Base-by-base conservation (phyloP, 2,329 filamentous ascomycete genomes). In the Simplicillium sp. region DNA sequence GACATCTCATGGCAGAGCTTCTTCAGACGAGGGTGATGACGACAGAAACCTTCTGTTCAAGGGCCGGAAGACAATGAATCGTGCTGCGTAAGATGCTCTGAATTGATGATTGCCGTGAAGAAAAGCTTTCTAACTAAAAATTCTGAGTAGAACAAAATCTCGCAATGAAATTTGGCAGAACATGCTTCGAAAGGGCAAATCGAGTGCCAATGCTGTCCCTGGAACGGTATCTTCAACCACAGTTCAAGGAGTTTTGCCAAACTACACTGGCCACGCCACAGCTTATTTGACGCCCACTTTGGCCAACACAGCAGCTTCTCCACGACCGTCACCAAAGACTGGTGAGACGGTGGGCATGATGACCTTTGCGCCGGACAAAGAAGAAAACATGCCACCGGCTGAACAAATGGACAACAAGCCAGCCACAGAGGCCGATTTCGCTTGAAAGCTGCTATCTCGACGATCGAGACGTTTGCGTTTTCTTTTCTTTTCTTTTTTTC, bases 211-310 rank as follows among this genome's bases (percentile, higher is more conserved):
- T 35, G 66, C 56, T 7, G 58, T 68, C 35, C 67, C 68, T 11
- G 61, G 71, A 38, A 60, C 71, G 9, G 57, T 77, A 37, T 73
- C 71, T 3, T 69, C 73, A 3, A 70, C 67, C 35, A 76, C 71
- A 11, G 73, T 68, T 7, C 71, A 68, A 20, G 73, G 71, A n/a
- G 65, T 70, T 34, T 55, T 77, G 36, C 73, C 72, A 13, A 69
- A 73, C 28, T 75, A 72, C 42, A 54, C 62, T 9, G 71, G 72
- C 14, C 60, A 75, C 49, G 72, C 72, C 16, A 68, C 71, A 9
- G 70, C 71, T 16, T 73, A 68, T 36, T 58, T 73, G 15, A 58
- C 62, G 9, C 69, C 70, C 13, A 53, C 65, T 16, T 63, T 68
- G 37, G 63, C 60, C 29, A 67, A 67, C 45, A 50, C 58, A 15